Evolutionary conservation across 2,329 filamentous ascomycete genomes (phyloP), one percentile per base, ranked within the genome.

Genomic region (Pseudogymnoascus sp.): DNA sequence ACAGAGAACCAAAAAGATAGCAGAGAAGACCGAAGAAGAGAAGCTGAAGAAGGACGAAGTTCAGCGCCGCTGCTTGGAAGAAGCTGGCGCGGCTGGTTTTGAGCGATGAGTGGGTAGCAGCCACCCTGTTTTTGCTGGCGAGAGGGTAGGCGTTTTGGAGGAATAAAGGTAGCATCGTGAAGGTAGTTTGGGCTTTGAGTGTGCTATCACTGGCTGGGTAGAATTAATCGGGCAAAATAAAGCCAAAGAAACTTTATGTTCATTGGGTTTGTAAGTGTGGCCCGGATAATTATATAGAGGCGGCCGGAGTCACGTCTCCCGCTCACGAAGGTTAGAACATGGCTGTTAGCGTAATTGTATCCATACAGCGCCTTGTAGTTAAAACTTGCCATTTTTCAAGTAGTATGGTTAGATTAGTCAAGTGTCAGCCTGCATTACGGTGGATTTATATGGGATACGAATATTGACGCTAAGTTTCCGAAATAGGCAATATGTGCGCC

Each of bases 1-100:
- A 76, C 0, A 73, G 60, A 1, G 73, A 64, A 1, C 75, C 75
- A 39, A 75, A 76, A 16, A 77, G 69, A 37, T 76, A 77, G n/a
- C 39, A 63, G 14, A 71, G 67, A 5, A 69, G 54, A 0, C 60
- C 65, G 10, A 71, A 63, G 59, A 71, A 71, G 10, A 71, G 64
- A 3, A 71, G 8, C 57, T 68, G 66, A 5, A 69, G 61, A 2
- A 69, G 11, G 2, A 66, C 16, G 31, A 71, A 69, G 54, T 66
- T 69, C 8, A 65, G 64, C 4, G 40, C 40, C 1, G 68, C 67
- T 16, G 65, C 67, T 61, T 63, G 66, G 16, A 70, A 45, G 36
- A 70, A 69, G 1, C 23, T 47, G 5, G 6, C 10, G 36, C 69
- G 59, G 8, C 63, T 23, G 1, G 18, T 16, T 4, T 21, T 60